Base-by-base conservation (phyloP, 345 rosid species). In the Eucalyptus cloeziana region DNA sequence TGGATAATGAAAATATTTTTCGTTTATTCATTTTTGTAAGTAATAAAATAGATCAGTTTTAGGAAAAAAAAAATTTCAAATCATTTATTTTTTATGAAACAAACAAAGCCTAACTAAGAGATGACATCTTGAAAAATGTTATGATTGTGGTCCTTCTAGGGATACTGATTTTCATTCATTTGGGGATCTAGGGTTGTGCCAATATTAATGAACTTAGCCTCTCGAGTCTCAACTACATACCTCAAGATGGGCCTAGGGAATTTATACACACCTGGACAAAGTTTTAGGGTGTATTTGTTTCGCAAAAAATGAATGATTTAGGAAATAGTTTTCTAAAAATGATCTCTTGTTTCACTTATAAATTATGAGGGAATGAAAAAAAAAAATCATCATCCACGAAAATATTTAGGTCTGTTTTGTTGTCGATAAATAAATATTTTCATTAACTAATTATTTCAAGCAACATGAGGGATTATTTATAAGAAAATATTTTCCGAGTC, bases 271-370 rank as follows among this genome's bases (percentile, higher is more conserved):
- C 37, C 2, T n/a, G 5, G 37, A 64, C 37, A n/a, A 64, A n/a
- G 8, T 12, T 33, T 69, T 69, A 25, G 14, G 4, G 31, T 60
- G 15, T 27, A 60, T 25, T 60, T 60, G 4, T 60, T 60, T 60
- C 0, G 2, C 2, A 0, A 25, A 60, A 60, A 25, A 60, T 27
- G 3, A 27, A 60, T 25, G 2, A 25, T 58, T 58, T 58, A 25
- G 1, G 0, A 58, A 25, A 58, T 58, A 25, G 25, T 58, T 60
- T 11, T 25, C 7, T 60, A 27, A 60, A 60, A 25, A 60, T 24
- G 1, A 25, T 27, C n/a, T 0, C 1, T 25, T 5, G 13, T 27
- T 60, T 60, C 0, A 1, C n/a, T 60, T 25, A 60, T 25, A 60
- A 60, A 60, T 60, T 60, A 64, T 64, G 19, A 64, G 4, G 2